Base-by-base conservation (phyloP, 306 rosid genomes). In the Lathyrus oleraceus region DNA sequence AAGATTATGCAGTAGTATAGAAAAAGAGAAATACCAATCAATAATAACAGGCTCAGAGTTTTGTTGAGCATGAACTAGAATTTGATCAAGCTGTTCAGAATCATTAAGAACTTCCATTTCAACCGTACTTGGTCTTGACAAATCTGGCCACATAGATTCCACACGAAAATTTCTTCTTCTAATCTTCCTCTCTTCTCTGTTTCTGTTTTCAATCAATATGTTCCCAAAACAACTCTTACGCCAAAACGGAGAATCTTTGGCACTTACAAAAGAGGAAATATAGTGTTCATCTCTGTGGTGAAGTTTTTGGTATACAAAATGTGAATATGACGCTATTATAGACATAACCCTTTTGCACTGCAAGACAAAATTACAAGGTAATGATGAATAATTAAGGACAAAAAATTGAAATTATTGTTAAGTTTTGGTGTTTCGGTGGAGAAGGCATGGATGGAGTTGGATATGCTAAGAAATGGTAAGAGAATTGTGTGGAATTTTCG, bases 81-180 rank as follows among this genome's bases (percentile, higher is more conserved):
- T 87, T 68, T 57, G 97, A 80, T 94, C 98, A 0, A 90, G 86
- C 0, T 90, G 95, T 9, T 87, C 92, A 47, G 67, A 63, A 74
- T 88, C 92, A 20, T 80, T 61, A 23, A 94, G 85, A 23, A 85
- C 38, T 56, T 85, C 94, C 97, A 88, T 65, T 63, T 80, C 97
- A 2, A 85, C 25, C 8, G 14, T 11, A 43, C 80, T 65, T 1
- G 96, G 89, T 65, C 73, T 79, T 15, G 91, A 88, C 23, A 81
- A 61, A 73, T 94, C 87, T 2, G 91, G 74, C 92, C 92, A 88
- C 78, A 76, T 79, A 10, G 88, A 94, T 42, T 83, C 78, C 25
- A 70, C 85, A 19, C 80, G 65, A 39, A 86, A 44, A 72, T 86
- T 84, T 63, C 83, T 72, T 51, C 70, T 38, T 47, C 65, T 51